Evolutionary conservation across 768 basidiomycete species (phyloP), one percentile per base, ranked within the genome.

Genomic region (Tylopilus balloui): DNA sequence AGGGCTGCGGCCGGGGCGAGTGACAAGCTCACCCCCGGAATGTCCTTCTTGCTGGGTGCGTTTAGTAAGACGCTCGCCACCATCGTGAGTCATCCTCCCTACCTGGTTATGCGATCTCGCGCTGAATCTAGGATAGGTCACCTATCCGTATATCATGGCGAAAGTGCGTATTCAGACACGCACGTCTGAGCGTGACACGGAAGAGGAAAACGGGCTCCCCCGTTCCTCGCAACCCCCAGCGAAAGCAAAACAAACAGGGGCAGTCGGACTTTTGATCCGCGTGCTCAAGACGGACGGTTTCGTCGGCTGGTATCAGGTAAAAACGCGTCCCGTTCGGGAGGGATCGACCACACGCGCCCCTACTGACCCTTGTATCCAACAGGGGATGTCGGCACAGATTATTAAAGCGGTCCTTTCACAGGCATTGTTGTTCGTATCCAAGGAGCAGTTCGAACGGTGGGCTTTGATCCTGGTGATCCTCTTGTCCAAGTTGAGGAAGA

Each of bases 301-400:
- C 56, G 55, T 73, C n/a, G 96, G 96, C 23, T 95, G 92, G 92
- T 99, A 99, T 67, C 90, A 92, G 83, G 92, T 90, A 36, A 39
- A n/a, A 11, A 15, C 14, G n/a, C 9, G 25, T 15, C 35, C 12
- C 31, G 32, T 45, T 36, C 39, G 11, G 2, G 17, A 29, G 23
- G 39, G 52, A 25, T 25, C 25, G 6, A 15, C 14, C 24, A n/a
- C n/a, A n/a, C n/a, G n/a, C n/a, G n/a, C n/a, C n/a, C n/a, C n/a
- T n/a, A 20, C 34, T 43, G 41, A 53, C 19, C 6, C 19, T 27
- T n/a, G 12, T 28, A 9, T 46, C 7, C n/a, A 34, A 9, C 35
- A 94, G 86, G 96, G 96, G 11, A 94, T 99, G 88, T 78, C 86
- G 56, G 94, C 96, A 0, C 96, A 99, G 68, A 93, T 98, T 49